Base-by-base conservation (phyloP, 805 yeast species). In the Hanseniaspora mollemarum region DNA sequence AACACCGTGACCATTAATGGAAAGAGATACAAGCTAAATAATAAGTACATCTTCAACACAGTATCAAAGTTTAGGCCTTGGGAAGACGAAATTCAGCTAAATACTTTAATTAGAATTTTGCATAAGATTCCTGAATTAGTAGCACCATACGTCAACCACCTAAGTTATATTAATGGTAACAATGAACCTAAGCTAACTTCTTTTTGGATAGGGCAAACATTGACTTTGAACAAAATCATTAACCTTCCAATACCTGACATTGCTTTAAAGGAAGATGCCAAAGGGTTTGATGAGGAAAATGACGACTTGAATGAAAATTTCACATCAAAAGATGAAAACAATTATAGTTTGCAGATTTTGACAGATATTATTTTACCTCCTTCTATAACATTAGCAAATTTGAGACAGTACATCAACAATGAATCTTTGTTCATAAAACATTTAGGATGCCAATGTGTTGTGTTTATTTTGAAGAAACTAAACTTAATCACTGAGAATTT, bases 101-200 rank as follows among this genome's bases (percentile, higher is more conserved):
- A 73, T 13, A 69, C 83, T 16, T 73, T 73, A 0, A 58, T 78
- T 7, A 60, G 64, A 12, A 72, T 83, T 16, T 67, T 90, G 35
- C 54, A 64, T 3, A 60, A 67, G 32, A 70, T 77, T 37, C 83
- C 85, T 1, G 96, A 87, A 58, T 68, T 90, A 21, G 71, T 84
- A 1, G 79, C 86, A 1, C 83, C 87, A 1, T 88, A 82, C 57
- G 71, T 78, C 55, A 68, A 73, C 52, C 73, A 78, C 66, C 59
- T 79, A 13, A 72, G 76, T 2, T 74, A 80, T 2, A 78, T 80
- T 50, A 40, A 44, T 24, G 87, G 88, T 18, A 69, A 78, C 18
- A 82, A 84, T 60, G 94, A 84, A 54, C 95, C 96, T 0, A 76
- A 80, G 44, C 67, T 83, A 51, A 72, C 90, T 1, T 80, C 90